Base-by-base conservation (phyloP, 805 yeast species). In the Nakazawaea ishiwadae region DNA sequence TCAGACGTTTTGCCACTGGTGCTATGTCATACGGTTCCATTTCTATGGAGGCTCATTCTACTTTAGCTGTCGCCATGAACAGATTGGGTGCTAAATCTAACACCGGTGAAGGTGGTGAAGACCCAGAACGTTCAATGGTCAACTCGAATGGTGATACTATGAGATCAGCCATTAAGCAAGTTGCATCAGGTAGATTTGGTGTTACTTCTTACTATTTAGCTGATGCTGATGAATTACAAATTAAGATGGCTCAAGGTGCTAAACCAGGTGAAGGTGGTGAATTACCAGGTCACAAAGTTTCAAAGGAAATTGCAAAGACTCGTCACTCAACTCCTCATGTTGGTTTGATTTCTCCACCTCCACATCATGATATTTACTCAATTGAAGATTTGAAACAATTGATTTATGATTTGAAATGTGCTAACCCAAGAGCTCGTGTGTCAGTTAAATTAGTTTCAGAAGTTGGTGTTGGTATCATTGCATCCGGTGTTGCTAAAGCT, bases 211-310 rank as follows among this genome's bases (percentile, higher is more conserved):
- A 83, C 65, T 91, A 93, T 63, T 72, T 91, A 54, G 80, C 96
- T 28, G 98, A 91, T 66, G 96, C 98, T 32, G 98, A 91, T 56
- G 98, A 91, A 69, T 79, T 91, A 49, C 99, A 91, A 67, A 93
- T 91, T 64, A 91, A 91, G 69, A 89, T 91, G 90, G 98, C 98
- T 8, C 99, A 91, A 68, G 98, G 99, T 68, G 99, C 99, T 42
- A 91, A 91, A 68, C 98, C 98, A 9, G 99, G 98, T 70, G 98
- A 93, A 72, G 99, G 99, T 74, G 99, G 99, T 74, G 98, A 93
- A 66, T 73, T 89, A 52, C 96, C 96, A 28, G 96, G 96, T 45
- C 84, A 85, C 68, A 91, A 91, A 66, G 99, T 91, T 37, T 77
- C 91, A 20, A 78, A 73, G 45, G 77, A 77, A 37, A 91, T 91